These are phyloP conservation scores for Megacollybia platyphylla DNA, from an alignment of 1,284 basidiomycete species.

Conservation along the genomic window DNA sequence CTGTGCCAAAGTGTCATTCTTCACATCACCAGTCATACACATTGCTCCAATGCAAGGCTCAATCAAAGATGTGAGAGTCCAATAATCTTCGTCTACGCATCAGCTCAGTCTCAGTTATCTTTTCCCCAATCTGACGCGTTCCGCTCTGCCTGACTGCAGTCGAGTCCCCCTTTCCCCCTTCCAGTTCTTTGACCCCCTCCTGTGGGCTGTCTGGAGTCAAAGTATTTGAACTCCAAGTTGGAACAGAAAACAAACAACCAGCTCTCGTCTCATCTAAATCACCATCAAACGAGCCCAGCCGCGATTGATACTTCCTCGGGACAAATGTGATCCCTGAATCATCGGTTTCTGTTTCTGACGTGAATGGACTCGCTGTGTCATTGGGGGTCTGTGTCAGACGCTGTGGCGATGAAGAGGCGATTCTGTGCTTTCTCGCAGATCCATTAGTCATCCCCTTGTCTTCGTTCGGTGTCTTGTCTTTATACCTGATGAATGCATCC, in stretches of 20 bases:
- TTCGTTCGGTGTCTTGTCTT: conserved; percentile 9
- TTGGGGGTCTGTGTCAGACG: conserved; percentile 6
- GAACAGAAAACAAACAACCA: background rate
- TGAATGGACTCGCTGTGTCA: conserved; percentile 2
- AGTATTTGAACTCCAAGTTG: background rate
- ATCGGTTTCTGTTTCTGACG: conserved; percentile 37
- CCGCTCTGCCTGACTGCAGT: conserved; percentile 18
- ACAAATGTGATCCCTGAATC: conserved; percentile 59
- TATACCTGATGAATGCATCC: conserved; percentile 50
- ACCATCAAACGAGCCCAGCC: conserved; percentile 9
- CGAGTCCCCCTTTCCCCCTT: too few species aligned
- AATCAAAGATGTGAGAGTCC: conserved; percentile 44
- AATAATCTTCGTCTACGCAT: conserved; percentile 64
- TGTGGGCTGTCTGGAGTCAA: background rate
- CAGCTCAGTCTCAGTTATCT: conserved; percentile 67
- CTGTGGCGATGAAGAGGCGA: conserved; percentile 2
- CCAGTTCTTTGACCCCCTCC: too few species aligned
- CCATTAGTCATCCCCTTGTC: too few species aligned
- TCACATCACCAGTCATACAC: too few species aligned
- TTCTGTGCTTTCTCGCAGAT: too few species aligned
- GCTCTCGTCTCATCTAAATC: conserved; percentile 6
- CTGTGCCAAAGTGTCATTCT: background rate
- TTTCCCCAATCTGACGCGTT: conserved; percentile 40
- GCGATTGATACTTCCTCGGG: conserved; percentile 35
- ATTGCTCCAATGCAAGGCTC: too few species aligned